Evolutionary conservation across 2,329 filamentous ascomycete species (phyloP), one percentile per base, ranked within the genome.

Genomic region (Bipolaris victoriae): DNA sequence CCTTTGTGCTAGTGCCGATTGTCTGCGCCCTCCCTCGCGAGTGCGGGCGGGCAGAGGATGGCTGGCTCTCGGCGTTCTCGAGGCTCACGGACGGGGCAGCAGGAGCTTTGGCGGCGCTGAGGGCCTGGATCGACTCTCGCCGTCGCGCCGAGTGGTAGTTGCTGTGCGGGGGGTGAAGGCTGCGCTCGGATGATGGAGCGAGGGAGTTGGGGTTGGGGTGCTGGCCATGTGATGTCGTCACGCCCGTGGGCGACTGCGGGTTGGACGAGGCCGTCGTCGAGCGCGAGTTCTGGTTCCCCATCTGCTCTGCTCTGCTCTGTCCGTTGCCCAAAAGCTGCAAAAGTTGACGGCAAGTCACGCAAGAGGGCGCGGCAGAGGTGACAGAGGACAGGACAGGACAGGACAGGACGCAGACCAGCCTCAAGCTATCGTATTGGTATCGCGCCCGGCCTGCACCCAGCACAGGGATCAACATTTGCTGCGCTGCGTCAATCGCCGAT

Each of bases 41-140:
- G 57, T 62, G 63, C 29, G 69, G 61, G 54, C 67, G 69, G 44
- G 55, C 46, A 55, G 63, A 65, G 55, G 64, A 65, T 48, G 68
- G 67, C 56, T 71, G 63, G 58, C 71, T 63, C 62, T 72, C 70
- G 44, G 72, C 74, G 63, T 70, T 72, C 55, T 76, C 74, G 52
- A 78, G 68, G 57, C 66, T 74, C 43, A 75, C 75, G 7, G 71
- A 73, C 50, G 76, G 76, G 50, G 75, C 76, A 10, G 75, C 70
- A 43, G 69, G 74, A 26, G 74, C 71, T 63, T 77, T 76, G 50
- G 68, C 71, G 43, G 67, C 66, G 59, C 68, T 70, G 46, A 78
- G 67, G 18, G 74, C 73, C 64, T 77, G 77, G 59, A 79, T 77
- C 45, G 71, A 75, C 65, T 77, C 76, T 48, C 77, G 69, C 31